Percentiles rank a stretch among this genome's conserved stretches.
phyloP scores from a whole-genome alignment of 768 basidiomycete genomes.

The Hydnomerulius pinastri region DNA sequence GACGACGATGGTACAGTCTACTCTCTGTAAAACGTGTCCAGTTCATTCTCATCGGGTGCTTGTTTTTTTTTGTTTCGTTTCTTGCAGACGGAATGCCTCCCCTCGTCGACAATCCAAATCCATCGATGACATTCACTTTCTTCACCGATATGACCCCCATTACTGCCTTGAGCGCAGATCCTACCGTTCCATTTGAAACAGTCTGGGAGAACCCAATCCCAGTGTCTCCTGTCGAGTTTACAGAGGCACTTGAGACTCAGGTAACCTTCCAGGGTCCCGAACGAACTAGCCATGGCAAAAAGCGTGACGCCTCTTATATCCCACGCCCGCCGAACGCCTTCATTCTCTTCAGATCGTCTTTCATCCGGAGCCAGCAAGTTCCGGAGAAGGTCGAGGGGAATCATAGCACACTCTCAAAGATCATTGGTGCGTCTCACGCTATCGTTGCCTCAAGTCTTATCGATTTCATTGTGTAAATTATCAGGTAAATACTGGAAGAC shows the following conservation, averaged over 20 bases:
- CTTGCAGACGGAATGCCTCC: slow-evolving; percentile 50
- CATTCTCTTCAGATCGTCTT: slow-evolving; percentile 80
- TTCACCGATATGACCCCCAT: slow-evolving; percentile 59
- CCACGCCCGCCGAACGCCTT: slow-evolving; percentile 85
- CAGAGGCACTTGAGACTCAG: slow-evolving; percentile 19
- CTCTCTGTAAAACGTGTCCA: background rate
- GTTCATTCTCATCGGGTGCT: slow-evolving; percentile 10
- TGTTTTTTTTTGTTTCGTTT: background rate
- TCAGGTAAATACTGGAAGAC: slow-evolving; percentile 76
- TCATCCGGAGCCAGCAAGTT: slow-evolving; percentile 73
- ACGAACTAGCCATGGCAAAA: slow-evolving; percentile 56
- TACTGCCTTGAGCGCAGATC: slow-evolving; percentile 44
- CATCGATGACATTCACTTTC: slow-evolving; percentile 63
- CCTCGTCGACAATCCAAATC: slow-evolving; percentile 53
- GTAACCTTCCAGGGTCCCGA: slow-evolving; percentile 31
- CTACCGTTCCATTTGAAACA: slow-evolving; percentile 35
- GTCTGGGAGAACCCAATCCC: slow-evolving; percentile 29
- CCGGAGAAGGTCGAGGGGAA: slow-evolving; percentile 80
- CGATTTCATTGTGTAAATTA: background rate
- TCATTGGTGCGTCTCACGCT: slow-evolving; percentile 54
- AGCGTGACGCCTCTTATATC: slow-evolving; percentile 72
- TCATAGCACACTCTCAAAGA: slow-evolving; percentile 78
- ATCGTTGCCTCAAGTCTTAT: background rate
- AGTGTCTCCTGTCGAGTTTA: slow-evolving; percentile 19
- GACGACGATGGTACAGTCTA: slow-evolving; percentile 40